A percentile compares a stretch with the other conserved stretches of the same genome.
These are phyloP conservation scores for Chalciporus chontae DNA, from an alignment of 768 basidiomycete genomes.

Conservation along the genomic window DNA sequence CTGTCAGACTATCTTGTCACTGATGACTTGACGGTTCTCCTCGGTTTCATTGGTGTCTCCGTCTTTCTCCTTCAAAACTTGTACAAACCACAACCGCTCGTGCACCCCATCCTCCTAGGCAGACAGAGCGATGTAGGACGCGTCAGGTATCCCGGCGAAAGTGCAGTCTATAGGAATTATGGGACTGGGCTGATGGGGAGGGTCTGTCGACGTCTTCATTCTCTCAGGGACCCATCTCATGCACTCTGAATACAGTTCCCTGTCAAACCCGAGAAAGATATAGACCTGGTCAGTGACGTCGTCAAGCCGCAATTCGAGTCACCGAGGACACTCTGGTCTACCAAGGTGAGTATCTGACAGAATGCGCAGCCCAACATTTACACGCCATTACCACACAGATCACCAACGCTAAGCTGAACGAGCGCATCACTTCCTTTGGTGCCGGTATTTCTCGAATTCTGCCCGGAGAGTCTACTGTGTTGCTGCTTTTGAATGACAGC, in stretches of 20 bases:
- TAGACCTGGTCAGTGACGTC: constrained; percentile 62
- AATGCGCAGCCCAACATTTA: background rate
- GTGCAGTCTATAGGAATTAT: constrained; percentile 89
- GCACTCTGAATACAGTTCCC: constrained; percentile 53
- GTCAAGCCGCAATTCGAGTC: constrained; percentile 63
- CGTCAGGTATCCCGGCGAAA: constrained; percentile 77
- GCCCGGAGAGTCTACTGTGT: constrained; percentile 58
- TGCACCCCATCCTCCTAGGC: constrained; percentile 91
- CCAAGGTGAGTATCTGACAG: constrained; percentile 46
- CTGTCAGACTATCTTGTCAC: constrained; percentile 63
- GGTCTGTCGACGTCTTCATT: constrained; percentile 42
- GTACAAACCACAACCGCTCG: constrained; percentile 79
- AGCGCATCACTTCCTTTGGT: constrained; percentile 69
- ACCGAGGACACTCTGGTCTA: constrained; percentile 75
- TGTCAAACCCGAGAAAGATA: constrained; percentile 65
- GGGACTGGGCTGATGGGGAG: constrained; percentile 79
- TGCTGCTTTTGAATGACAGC: constrained; percentile 77
- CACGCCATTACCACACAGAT: constrained; percentile 43
- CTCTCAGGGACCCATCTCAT: background rate
- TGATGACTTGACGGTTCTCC: constrained; percentile 75
- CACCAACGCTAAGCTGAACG: constrained; percentile 67
- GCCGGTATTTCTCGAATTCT: constrained; percentile 62
- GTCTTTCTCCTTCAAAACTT: constrained; percentile 74
- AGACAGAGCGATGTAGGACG: constrained; percentile 86
- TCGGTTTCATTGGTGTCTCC: constrained; percentile 71